Base-by-base conservation (phyloP, 2,329 filamentous ascomycete species). In the Fusarium sp. region DNA sequence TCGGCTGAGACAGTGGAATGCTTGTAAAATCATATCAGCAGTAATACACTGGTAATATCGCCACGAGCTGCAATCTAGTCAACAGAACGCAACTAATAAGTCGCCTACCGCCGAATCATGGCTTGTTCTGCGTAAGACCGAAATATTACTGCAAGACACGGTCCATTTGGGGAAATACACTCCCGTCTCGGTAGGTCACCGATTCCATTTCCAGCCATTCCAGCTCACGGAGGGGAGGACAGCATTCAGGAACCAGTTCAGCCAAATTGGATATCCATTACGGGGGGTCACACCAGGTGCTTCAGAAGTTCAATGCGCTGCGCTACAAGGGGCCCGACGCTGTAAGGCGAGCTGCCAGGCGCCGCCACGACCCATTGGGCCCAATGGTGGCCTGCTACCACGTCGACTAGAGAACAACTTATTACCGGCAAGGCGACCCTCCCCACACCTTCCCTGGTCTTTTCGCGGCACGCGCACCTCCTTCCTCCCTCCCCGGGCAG, bases 391-490 rank as follows among this genome's bases (percentile, higher is more conserved):
- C 42, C 47, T 57, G 42, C 39, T 55, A 36, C 39, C 31, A 36
- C 53, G 44, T 31, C 65, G 55, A 62, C 63, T 68, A 68, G 35
- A 44, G 27, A 65, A 27, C 50, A 44, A 49, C 58, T 68, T 68
- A 63, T 69, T 68, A 69, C 64, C 60, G 59, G 49, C 47, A 59
- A 68, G 39, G 53, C 46, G 39, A 53, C 64, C 52, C 53, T 63
- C 70, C 44, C 70, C 70, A 70, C 70, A 71, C 47, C 42, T 36
- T 57, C 60, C 55, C 56, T 68, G 38, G 49, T 68, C 61, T 65
- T 62, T 73, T 63, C 52, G 7, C 29, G 55, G 70, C 70, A 72
- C 70, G 70, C 70, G 70, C 65, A 73, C 70, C 68, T 68, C 29
- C 39, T 56, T 36, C 14, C 36, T 35, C 35, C 35, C 35, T 54